Conservation (phyloP, 129 eudicot species). For the Lactuca sativa region DNA sequence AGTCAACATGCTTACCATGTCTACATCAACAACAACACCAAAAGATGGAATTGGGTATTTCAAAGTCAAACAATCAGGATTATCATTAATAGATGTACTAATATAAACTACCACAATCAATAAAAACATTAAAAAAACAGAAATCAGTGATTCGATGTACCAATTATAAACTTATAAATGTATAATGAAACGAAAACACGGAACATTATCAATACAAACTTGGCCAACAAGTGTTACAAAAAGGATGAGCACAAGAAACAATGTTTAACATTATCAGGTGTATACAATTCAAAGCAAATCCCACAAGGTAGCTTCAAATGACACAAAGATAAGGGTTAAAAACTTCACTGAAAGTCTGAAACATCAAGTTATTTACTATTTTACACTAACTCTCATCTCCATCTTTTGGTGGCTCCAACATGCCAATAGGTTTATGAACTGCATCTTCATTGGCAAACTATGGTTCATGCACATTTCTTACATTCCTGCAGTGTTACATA, state of each 20-base stretch:
- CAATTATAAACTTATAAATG: neutral
- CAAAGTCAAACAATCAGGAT: no score
- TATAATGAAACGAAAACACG: slow-evolving; percentile 3
- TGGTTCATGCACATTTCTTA: slow-evolving; percentile 73
- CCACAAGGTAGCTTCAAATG: slow-evolving; percentile 73
- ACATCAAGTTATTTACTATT: neutral
- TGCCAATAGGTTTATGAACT: slow-evolving; percentile 77
- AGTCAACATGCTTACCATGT: slow-evolving; percentile 56
- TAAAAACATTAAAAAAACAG: neutral
- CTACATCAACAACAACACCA: neutral
- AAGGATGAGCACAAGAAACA: slow-evolving; percentile 84
- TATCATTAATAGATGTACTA: no score
- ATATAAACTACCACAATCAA: slow-evolving; percentile 7
- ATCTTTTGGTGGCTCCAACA: slow-evolving; percentile 48
- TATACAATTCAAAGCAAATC: slow-evolving; percentile 73
- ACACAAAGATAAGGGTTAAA: neutral
- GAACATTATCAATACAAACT: slow-evolving; percentile 39
- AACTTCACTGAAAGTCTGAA: neutral
- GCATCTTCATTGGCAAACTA: slow-evolving; percentile 94
- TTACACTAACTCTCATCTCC: slow-evolving; percentile 48
- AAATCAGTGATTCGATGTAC: neutral
- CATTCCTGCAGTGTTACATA: slow-evolving; percentile 44
- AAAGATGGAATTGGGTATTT: no score
- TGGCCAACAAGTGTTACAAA: slow-evolving; percentile 79
- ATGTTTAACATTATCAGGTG: slow-evolving; percentile 38